These are phyloP conservation scores for Aspergillus phoenicis DNA, from an alignment of 2,329 filamentous ascomycete species.

Conservation along the genomic window DNA sequence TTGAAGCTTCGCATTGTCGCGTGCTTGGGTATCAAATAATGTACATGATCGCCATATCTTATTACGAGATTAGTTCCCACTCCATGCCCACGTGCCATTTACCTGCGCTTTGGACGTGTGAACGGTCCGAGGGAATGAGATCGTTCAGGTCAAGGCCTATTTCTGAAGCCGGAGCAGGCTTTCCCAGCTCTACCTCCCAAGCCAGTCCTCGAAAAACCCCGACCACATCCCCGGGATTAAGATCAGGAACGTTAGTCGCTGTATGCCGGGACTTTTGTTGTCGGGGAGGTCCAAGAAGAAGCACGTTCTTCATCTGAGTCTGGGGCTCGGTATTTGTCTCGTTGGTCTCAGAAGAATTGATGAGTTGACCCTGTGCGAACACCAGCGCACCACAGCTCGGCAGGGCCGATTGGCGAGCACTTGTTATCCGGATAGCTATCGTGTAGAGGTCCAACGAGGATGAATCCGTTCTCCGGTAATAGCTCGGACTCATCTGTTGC, in stretches of 20 bases:
- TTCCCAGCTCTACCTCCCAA: slow-evolving; percentile 40
- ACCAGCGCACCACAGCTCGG: slow-evolving; percentile 31
- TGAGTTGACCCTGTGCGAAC: slow-evolving; percentile 22
- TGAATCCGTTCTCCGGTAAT: not conserved
- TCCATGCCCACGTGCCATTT: slow-evolving; percentile 43
- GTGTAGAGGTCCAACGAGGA: slow-evolving; percentile 18
- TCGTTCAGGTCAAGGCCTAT: not conserved
- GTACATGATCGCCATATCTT: not conserved
- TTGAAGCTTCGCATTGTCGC: not conserved
- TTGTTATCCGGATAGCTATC: slow-evolving; percentile 20
- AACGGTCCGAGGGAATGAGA: not conserved
- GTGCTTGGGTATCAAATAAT: slow-evolving; percentile 2
- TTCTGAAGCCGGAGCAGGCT: not conserved
- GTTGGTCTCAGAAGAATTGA: not conserved
- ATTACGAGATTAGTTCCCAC: slow-evolving; percentile 39
- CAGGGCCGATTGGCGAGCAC: slow-evolving; percentile 21
- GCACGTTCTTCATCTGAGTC: slow-evolving; percentile 13
- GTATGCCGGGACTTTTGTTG: slow-evolving; percentile 7
- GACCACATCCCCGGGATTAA: slow-evolving; percentile 27
- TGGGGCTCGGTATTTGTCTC: slow-evolving; percentile 7
- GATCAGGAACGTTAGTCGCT: slow-evolving; percentile 2
- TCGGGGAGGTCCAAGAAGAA: slow-evolving; percentile 34
- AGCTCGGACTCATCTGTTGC: not conserved
- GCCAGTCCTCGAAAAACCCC: slow-evolving; percentile 36
- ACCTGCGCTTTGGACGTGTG: slow-evolving; percentile 8